These are phyloP conservation scores for Rhamnella rubrinervis DNA, from an alignment of 331 rosid genomes.

Conservation along the genomic window DNA sequence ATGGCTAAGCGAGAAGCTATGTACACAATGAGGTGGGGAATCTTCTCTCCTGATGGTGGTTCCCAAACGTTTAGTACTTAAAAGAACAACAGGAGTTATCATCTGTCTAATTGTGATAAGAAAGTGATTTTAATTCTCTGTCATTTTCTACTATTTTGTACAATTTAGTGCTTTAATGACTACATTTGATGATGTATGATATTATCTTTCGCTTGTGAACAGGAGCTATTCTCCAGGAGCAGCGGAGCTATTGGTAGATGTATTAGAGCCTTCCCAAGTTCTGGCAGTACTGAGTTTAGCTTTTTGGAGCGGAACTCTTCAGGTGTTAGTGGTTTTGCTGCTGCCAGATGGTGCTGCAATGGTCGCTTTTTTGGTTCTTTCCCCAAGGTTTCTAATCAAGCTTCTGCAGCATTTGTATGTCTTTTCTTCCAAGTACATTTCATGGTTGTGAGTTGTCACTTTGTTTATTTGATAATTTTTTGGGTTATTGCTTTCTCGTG, in stretches of 20 bases:
- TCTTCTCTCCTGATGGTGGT: too few relatives aligned
- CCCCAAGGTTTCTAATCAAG: conserved; percentile 24
- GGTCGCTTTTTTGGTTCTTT: conserved; percentile 20
- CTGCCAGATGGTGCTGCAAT: conserved; percentile 16
- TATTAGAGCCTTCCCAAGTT: conserved; percentile 9
- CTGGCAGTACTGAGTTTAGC: conserved; percentile 15
- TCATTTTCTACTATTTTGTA: too few relatives aligned
- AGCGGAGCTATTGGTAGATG: conserved; percentile 3
- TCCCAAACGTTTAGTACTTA: too few relatives aligned
- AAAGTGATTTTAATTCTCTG: too few relatives aligned
- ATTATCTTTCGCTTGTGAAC: neutral
- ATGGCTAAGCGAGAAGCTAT: too few relatives aligned
- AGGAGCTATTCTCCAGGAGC: conserved; percentile 11
- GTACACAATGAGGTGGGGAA: too few relatives aligned
- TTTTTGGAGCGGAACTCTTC: conserved; percentile 7
- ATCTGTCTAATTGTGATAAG: too few relatives aligned
- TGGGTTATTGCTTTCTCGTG: too few relatives aligned
- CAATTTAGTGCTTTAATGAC: too few relatives aligned
- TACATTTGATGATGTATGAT: too few relatives aligned
- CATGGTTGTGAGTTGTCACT: neutral
- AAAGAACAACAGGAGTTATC: too few relatives aligned
- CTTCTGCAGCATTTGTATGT: conserved; percentile 28
- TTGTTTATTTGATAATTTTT: neutral
- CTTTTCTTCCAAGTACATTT: neutral
- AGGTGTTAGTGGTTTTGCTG: conserved; percentile 9